Conservation (phyloP, 495 filamentous ascomycete genomes). For the Neurospora sp. region DNA sequence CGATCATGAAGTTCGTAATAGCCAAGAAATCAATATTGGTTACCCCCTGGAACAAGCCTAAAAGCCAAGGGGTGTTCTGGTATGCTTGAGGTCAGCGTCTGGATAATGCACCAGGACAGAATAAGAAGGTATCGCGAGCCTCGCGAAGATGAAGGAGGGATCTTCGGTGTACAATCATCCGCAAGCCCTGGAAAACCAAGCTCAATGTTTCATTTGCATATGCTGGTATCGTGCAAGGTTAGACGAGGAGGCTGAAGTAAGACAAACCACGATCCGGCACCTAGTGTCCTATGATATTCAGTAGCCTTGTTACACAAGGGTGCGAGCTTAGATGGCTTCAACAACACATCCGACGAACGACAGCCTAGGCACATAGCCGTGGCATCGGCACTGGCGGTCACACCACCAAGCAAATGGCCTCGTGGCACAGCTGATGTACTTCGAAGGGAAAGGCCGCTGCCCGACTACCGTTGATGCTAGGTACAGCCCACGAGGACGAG, state of each 20-base stretch:
- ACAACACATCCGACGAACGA: background rate
- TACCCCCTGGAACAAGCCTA: background rate
- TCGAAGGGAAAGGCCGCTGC: background rate
- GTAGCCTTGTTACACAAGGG: background rate
- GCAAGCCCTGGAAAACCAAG: background rate
- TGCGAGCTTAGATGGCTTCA: background rate
- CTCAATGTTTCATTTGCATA: background rate
- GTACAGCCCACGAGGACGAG: background rate
- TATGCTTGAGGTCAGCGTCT: background rate
- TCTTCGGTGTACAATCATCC: background rate
- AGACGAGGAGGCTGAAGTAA: background rate
- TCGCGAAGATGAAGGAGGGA: background rate
- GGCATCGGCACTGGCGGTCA: background rate
- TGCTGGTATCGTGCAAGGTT: background rate
- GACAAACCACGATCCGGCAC: background rate
- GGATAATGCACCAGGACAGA: background rate
- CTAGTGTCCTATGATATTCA: background rate
- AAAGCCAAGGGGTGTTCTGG: background rate
- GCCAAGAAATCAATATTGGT: background rate
- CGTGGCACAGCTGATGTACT: background rate
- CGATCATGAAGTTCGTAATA: background rate
- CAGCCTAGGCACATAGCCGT: background rate
- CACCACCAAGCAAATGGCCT: background rate
- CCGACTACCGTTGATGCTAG: background rate
- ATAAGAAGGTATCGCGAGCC: background rate